phyloP scores from a whole-genome alignment of 345 rosid species.

The Salix brachista region DNA sequence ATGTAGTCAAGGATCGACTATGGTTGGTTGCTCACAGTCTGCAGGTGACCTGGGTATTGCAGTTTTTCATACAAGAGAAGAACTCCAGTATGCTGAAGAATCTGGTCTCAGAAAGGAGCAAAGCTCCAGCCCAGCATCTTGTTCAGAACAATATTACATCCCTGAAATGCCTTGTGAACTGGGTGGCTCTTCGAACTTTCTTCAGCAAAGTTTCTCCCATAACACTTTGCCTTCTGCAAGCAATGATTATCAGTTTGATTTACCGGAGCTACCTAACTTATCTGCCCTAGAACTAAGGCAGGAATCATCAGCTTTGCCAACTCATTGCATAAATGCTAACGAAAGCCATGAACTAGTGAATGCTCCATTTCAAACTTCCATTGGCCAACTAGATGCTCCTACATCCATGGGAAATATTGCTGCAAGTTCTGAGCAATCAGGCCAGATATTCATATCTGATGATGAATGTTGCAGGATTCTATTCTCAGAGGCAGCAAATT shows the following conservation, averaged over 20 bases:
- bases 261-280: conserved; percentile 40
- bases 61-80: conserved; percentile 39
- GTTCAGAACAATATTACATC: conserved; percentile 53
- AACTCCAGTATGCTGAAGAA: conserved; percentile 45
- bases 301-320: conserved; percentile 45
- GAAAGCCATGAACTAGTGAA: conserved; percentile 41
- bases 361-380: conserved; percentile 43
- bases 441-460: conserved; percentile 62
- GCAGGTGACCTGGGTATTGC: conserved; percentile 47
- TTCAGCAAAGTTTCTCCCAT: conserved; percentile 34
- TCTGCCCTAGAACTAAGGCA: conserved; percentile 46
- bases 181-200: conserved; percentile 47
- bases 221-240: conserved; percentile 36
- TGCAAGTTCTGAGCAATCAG: conserved; percentile 35
- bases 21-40: conserved; percentile 60
- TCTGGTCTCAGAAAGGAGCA: conserved; percentile 44
- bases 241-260: conserved; percentile 43
- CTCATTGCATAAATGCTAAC: conserved; percentile 35
- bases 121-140: conserved; percentile 51
- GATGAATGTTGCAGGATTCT: conserved; percentile 83
- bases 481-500: conserved; percentile 54
- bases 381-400: conserved; percentile 36
- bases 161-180: conserved; percentile 59
- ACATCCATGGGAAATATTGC: conserved; percentile 40
- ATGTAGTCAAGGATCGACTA: conserved; percentile 76